These are phyloP conservation scores for Coniochaeta sp. DNA, from an alignment of 2,329 filamentous ascomycete genomes.

Conservation along the genomic window DNA sequence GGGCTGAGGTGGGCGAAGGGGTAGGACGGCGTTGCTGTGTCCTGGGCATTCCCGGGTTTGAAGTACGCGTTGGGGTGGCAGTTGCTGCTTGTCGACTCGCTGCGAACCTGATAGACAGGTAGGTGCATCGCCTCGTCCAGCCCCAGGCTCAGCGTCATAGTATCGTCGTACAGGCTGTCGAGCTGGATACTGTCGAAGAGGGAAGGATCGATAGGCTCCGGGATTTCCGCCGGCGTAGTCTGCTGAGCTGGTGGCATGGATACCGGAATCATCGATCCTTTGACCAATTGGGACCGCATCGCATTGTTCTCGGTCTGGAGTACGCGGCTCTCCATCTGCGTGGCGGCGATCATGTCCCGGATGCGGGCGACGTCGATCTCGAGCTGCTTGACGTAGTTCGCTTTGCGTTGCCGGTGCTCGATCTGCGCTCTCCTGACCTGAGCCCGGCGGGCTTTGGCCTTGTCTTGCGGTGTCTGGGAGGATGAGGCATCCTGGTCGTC, in stretches of 20 bases:
- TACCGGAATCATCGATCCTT: neutral
- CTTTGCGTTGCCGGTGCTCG: constrained; percentile 49
- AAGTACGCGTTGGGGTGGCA: neutral
- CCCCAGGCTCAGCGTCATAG: constrained; percentile 33
- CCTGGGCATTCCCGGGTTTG: neutral
- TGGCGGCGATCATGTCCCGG: constrained; percentile 36
- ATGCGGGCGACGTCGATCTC: constrained; percentile 42
- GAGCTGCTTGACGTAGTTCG: constrained; percentile 46
- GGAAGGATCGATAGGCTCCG: constrained; percentile 4
- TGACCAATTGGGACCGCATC: constrained; percentile 28
- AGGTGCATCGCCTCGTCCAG: constrained; percentile 32
- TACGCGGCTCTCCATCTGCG: constrained; percentile 29
- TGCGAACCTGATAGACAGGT: constrained; percentile 35
- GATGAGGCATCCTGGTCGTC: constrained; percentile 5
- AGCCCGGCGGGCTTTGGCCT: constrained; percentile 38
- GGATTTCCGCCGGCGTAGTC: neutral
- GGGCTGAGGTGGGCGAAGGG: constrained; percentile 21
- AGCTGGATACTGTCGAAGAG: constrained; percentile 23
- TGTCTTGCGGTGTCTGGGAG: constrained; percentile 22
- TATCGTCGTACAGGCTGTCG: constrained; percentile 25
- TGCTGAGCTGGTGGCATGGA: neutral
- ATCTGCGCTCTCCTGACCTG: constrained; percentile 48
- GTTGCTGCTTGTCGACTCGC: constrained; percentile 4
- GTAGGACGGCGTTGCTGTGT: neutral
- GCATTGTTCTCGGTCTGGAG: constrained; percentile 35